These are phyloP conservation scores for Nicotiana undulata DNA, from an alignment of 257 asterid species.

Conservation along the genomic window DNA sequence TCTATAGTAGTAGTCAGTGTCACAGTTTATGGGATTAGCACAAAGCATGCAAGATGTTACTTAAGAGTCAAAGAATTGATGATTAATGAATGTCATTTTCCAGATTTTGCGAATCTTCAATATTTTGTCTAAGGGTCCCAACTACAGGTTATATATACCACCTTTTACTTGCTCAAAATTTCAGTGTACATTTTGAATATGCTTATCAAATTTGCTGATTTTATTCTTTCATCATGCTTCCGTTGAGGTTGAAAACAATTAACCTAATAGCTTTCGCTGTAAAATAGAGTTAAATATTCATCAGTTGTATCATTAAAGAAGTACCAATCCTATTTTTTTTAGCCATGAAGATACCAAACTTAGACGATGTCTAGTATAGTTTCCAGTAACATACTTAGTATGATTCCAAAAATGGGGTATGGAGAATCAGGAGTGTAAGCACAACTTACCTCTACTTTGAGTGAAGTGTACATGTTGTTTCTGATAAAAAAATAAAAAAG, in stretches of 20 bases:
- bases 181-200: neutral
- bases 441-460: too few relatives aligned
- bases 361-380: neutral
- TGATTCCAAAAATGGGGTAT: too few relatives aligned
- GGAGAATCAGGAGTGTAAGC: too few relatives aligned
- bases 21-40: neutral
- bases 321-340: neutral
- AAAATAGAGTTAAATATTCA: neutral
- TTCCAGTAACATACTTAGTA: too few relatives aligned
- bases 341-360: neutral
- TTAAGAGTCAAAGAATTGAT: neutral
- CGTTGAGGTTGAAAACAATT: neutral
- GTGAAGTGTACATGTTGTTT: too few relatives aligned
- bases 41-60: neutral
- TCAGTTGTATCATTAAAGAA: neutral
- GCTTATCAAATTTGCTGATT: neutral
- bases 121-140: slow-evolving; percentile 9
- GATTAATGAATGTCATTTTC: slow-evolving; percentile 7
- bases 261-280: neutral
- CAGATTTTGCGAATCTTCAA: slow-evolving; percentile 6
- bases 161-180: neutral
- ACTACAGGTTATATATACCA: neutral
- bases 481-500: too few relatives aligned
- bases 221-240: slow-evolving; percentile 2
- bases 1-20: neutral